phyloP scores from a whole-genome alignment of 345 rosid species.

The Gynandropsis gynandra region DNA sequence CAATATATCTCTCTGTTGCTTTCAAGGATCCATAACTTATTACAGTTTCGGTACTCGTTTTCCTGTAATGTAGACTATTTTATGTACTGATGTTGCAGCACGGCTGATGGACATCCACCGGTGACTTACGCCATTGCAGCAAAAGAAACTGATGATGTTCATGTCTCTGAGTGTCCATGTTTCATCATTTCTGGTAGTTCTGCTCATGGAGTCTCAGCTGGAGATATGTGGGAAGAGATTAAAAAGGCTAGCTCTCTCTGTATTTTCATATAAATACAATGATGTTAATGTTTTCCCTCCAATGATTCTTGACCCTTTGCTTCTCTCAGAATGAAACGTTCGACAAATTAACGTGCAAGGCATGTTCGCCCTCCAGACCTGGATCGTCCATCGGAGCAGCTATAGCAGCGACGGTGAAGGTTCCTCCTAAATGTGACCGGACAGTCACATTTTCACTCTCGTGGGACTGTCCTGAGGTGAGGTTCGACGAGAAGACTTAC shows the following conservation, averaged over 20 bases:
- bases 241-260: conserved; percentile 46
- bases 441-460: conserved; percentile 75
- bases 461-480: conserved; percentile 91
- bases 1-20: too few relatives aligned
- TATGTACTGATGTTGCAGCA: conserved; percentile 39
- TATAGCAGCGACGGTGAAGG: conserved; percentile 64
- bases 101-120: conserved; percentile 54
- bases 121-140: conserved; percentile 63
- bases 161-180: conserved; percentile 65
- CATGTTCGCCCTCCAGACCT: conserved; percentile 49
- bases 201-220: conserved; percentile 44
- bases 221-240: conserved; percentile 88
- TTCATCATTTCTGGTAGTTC: conserved; percentile 54
- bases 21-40: too few relatives aligned
- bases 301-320: background rate
- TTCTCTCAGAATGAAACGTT: conserved; percentile 54
- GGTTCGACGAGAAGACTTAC: conserved; percentile 61
- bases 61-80: conserved; percentile 1
- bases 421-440: conserved; percentile 59
- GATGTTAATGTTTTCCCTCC: background rate
- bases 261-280: too few relatives aligned
- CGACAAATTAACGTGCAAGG: conserved; percentile 43
- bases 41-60: background rate
- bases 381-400: conserved; percentile 96
- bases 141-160: conserved; percentile 54